Evolutionary conservation across 139 green algal genomes (phyloP), one percentile per base, ranked within the genome.

Genomic region (Zygnema cylindricum): DNA sequence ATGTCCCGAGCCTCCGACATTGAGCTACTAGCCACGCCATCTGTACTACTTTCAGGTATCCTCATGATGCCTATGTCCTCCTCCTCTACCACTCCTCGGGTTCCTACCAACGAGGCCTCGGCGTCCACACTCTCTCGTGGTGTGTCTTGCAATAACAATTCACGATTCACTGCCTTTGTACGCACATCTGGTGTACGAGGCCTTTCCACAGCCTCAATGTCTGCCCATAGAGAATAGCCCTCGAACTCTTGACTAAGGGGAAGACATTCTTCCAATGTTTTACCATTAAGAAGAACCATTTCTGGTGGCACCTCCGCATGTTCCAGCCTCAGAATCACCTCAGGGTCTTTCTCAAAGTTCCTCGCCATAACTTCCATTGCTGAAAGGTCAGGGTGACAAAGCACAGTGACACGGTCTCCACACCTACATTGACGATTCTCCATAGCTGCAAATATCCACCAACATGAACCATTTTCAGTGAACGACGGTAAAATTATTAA

Each of bases 291-390:
- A 7, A 63, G 7, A 25, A 63, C 49, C 49, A 63, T 63, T 63
- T 63, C 49, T 63, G 16, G 7, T 25, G 49, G 49, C 49, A 63
- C 7, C 7, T 25, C 49, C 7, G 49, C 7, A 63, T 63, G 7
- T 16, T 63, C 49, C 49, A 63, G 49, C 49, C 16, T 63, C 49
- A 63, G 16, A 25, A 63, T 63, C 42, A 79, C 71, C 36, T 41
- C 71, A 3, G 71, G 36, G 7, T 79, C 71, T 55, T 11, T 55
- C 71, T 79, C 71, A 79, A 79, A 79, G 36, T 11, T 43, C 11
- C 11, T 41, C 71, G 71, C 71, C 71, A 79, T 41, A 11, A 16
- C 71, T 79, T 79, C 71, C 71, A 79, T 55, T 7, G 36, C 71
- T 25, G 11, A 16, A 43, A 79, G 36, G 71, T 79, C 11, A 11